Base-by-base conservation (phyloP, 1,139 yeast species). In the Yamadazyma oceani region DNA sequence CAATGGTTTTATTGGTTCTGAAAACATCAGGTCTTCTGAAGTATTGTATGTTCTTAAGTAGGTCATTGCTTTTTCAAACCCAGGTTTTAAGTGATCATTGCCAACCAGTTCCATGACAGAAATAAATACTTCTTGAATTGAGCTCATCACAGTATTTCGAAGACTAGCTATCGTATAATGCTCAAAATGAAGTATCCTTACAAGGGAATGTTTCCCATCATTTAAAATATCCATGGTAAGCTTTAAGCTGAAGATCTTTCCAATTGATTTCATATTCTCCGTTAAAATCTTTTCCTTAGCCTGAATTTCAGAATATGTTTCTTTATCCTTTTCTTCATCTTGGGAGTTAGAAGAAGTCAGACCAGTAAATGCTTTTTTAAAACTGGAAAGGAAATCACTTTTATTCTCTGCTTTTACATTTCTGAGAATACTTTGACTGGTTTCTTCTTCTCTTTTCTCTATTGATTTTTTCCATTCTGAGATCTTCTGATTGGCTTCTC, bases 41-140 rank as follows among this genome's bases (percentile, higher is more conserved):
- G 95, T 90, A 44, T 85, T 82, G 53, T 88, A 92, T 27, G 78
- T 75, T 40, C 80, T 74, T 42, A 92, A 66, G 35, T 88, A 77
- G 2, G 66, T 66, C 36, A 89, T 66, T 0, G 97, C 97, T 51
- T 81, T 84, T 33, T 80, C 82, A 56, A 92, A 92, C 0, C 97
- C 97, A 0, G 80, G 81, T 43, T 75, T 74, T 14, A 92, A 73
- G 60, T 92, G 97, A 17, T 78, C 70, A 15, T 72, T 71, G 3
- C 92, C 86, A n/a, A 90, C 66, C 5, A 77, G 66, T 3, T 75
- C 77, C 11, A 90, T 65, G 22, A 85, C 73, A 34, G 76, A 78
- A 14, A 82, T 80, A 54, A 88, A 92, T 2, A 89, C 67, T 17
- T 74, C 73, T 59, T 85, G 77, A 43, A 67, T 62, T 3, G 70